Evolutionary conservation across 345 rosid species (phyloP).

Genomic region (Populus alba): DNA sequence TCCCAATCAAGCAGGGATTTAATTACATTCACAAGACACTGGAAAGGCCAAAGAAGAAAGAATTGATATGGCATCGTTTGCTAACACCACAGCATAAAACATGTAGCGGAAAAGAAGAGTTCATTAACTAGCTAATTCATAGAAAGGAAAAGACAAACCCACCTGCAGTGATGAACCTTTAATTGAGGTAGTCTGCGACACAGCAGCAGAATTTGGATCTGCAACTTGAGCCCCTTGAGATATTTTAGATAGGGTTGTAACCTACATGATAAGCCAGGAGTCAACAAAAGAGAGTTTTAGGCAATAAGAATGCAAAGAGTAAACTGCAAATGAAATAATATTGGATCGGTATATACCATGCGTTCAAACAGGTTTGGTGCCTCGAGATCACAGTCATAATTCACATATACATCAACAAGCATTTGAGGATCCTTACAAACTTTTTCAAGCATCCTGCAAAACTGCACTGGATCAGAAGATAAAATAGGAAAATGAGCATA

Average conservation of each 20-base stretch:
- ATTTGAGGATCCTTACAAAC: slow-evolving; percentile 91
- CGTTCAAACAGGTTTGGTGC: slow-evolving; percentile 99
- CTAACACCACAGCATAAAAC: slow-evolving; percentile 12
- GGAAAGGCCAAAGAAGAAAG: slow-evolving; percentile 29
- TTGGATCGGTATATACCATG: slow-evolving; percentile 47
- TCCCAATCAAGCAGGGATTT: slow-evolving; percentile 97
- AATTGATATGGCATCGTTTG: slow-evolving; percentile 21
- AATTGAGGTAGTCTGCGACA: slow-evolving; percentile 67
- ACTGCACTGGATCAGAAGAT: slow-evolving; percentile 15
- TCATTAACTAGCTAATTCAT: slow-evolving; percentile 10
- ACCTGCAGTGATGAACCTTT: slow-evolving; percentile 95
- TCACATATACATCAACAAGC: slow-evolving; percentile 97
- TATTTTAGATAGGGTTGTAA: slow-evolving; percentile 73
- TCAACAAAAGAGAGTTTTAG: slow-evolving; percentile 1
- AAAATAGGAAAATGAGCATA: slow-evolving; percentile 8
- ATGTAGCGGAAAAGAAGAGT: slow-evolving; percentile 7
- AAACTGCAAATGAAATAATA: not conserved
- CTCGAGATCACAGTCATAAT: slow-evolving; percentile 97
- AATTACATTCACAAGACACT: slow-evolving; percentile 90
- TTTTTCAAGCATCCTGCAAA: slow-evolving; percentile 87
- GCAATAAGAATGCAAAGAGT: not conserved
- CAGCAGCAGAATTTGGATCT: slow-evolving; percentile 75
- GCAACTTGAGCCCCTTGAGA: slow-evolving; percentile 87
- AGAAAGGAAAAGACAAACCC: slow-evolving; percentile 23
- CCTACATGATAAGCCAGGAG: slow-evolving; percentile 41